Base-by-base conservation (phyloP, 441 rosid genomes). In the Kokia cookei region DNA sequence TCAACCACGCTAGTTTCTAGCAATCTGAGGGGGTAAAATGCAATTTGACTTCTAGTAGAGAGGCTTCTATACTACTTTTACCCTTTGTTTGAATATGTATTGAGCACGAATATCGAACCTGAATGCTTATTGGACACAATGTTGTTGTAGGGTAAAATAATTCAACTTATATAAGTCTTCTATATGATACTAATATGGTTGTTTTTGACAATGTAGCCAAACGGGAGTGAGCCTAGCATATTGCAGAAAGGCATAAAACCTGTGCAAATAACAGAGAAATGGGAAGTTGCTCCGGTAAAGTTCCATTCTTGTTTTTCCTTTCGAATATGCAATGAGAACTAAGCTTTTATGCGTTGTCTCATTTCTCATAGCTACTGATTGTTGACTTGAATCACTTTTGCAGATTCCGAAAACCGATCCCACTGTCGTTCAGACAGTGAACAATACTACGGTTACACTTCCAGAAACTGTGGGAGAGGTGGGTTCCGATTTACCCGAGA, bases 211-310 rank as follows among this genome's bases (percentile, higher is more conserved):
- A 73, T 70, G 69, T 73, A 71, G 75, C 68, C 67, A 12, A 55
- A 67, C 15, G 59, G 59, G 10, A 47, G 60, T 6, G 71, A 48
- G 12, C 35, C 65, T 42, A 55, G 68, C 63, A 35, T 26, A 27
- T 13, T 8, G 67, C 64, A 48, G 62, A 63, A 79, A 65, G 65
- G 51, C 37, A 40, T 58, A 7, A 74, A 71, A 65, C 37, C 64
- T 45, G 68, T 51, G 7, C 71, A 62, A 54, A 55, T 64, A 27
- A 66, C 71, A 24, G 78, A 81, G 80, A 45, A 65, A 32, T 70
- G 22, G 22, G 80, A 75, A 66, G 67, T 61, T 58, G 13, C 58
- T 8, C 22, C 76, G 74, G 82, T 80, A 57, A 71, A 19, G 15
- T 54, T 67, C 58, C 14, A 4, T 54, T 1, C 9, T 71, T 24